A percentile compares a stretch with the other conserved stretches of the same genome.
Conservation (phyloP, 495 filamentous ascomycete genomes). For the Aspergillus carlsbadensis region DNA sequence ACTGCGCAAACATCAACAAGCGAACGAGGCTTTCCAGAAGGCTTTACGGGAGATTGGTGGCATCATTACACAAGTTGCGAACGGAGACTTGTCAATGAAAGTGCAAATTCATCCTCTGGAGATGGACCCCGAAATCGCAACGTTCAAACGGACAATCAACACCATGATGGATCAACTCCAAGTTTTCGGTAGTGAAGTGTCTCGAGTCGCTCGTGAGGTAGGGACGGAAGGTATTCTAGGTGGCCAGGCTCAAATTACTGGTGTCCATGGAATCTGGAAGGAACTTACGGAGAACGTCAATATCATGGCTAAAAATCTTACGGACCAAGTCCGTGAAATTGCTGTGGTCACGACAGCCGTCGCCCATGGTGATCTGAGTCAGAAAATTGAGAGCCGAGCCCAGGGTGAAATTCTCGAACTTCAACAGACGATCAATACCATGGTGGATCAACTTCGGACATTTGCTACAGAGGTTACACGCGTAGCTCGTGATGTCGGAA, state of each 20-base stretch:
- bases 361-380: constrained; percentile 91
- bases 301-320: constrained; percentile 90
- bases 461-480: constrained; percentile 97
- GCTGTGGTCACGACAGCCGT: constrained; percentile 95
- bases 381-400: constrained; percentile 93
- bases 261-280: constrained; percentile 97
- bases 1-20: constrained; percentile 93
- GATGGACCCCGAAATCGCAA: constrained; percentile 99
- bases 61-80: constrained; percentile 93
- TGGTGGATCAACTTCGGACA: constrained; percentile 96
- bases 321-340: constrained; percentile 91
- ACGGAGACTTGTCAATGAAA: constrained; percentile 96
- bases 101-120: constrained; percentile 94
- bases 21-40: constrained; percentile 98
- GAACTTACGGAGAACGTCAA: constrained; percentile 98
- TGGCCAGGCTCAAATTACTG: constrained; percentile 91
- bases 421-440: constrained; percentile 97
- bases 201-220: constrained; percentile 92
- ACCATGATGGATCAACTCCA: constrained; percentile 99
- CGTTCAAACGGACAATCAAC: constrained; percentile 95
- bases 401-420: constrained; percentile 94
- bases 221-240: constrained; percentile 97
- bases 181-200: constrained; percentile 96
- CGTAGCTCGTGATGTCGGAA: constrained; percentile 95
- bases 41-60: constrained; percentile 94